Evolutionary conservation across 352 stramenopile genomes (phyloP).

Genomic region (Peronospora farinosa): DNA sequence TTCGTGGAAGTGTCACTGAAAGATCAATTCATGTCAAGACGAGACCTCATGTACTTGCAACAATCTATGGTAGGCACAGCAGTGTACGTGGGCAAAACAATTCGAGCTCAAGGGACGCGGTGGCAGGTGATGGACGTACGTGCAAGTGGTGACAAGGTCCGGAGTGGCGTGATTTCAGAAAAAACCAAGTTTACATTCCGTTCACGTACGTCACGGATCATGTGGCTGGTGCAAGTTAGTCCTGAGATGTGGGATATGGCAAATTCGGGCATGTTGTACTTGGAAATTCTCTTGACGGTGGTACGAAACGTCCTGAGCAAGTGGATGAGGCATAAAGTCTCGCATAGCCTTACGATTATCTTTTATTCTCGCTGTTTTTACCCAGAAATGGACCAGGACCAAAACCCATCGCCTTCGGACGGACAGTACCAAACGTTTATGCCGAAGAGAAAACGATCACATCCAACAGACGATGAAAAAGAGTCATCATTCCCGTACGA

Average conservation of each 20-base stretch:
- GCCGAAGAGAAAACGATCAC: conserved; percentile 18
- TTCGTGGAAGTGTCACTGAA: conserved; percentile 89
- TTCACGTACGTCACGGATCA: conserved; percentile 91
- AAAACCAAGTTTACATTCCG: conserved; percentile 96
- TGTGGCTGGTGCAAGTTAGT: conserved; percentile 97
- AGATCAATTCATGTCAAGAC: conserved; percentile 90
- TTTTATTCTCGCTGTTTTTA: conserved; percentile 90
- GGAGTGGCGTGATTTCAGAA: conserved; percentile 91
- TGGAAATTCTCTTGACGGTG: conserved; percentile 85
- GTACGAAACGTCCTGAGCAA: conserved; percentile 80
- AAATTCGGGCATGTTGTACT: conserved; percentile 84
- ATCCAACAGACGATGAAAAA: conserved; percentile 23
- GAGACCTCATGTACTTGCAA: conserved; percentile 85
- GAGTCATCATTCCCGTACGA: conserved; percentile 63
- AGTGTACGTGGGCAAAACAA: conserved; percentile 73
- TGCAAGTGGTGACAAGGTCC: conserved; percentile 68
- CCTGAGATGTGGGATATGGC: conserved; percentile 92
- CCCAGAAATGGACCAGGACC: conserved; percentile 54
- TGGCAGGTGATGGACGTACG: conserved; percentile 90
- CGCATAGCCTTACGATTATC: conserved; percentile 89
- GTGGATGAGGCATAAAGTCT: conserved; percentile 89
- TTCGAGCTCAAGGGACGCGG: conserved; percentile 62
- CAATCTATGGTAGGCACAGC: conserved; percentile 60
- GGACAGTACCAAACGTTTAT: conserved; percentile 17
- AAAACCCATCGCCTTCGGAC: conserved; percentile 18